Evolutionary conservation across 495 filamentous ascomycete species (phyloP), one percentile per base, ranked within the genome.

Genomic region (Trichoderma orchidacearum): DNA sequence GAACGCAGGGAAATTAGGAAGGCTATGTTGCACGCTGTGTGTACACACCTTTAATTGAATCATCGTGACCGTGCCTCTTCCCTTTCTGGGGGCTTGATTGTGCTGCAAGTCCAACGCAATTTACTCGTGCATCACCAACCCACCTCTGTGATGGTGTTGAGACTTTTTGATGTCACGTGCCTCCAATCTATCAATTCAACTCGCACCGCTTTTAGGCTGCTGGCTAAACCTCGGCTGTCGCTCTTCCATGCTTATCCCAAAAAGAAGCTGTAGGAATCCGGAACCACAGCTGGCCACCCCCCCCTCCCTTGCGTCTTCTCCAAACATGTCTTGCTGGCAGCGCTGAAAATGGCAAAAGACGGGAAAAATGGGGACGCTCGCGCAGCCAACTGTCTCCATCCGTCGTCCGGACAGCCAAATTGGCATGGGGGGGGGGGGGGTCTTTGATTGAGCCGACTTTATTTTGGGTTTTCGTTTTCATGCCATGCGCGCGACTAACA

Each of bases 1-100:
- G n/a, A n/a, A n/a, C n/a, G n/a, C n/a, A n/a, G 12, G 13, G 5
- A 15, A 36, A 36, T 3, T 3, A 15, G 34, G 3, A 15, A 45
- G 36, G 11, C 36, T n/a, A 23, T 18, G 36, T 18, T n/a, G 35
- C 1, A 5, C 1, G 17, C 23, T 45, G 36, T 3, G 15, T 6
- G 2, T 48, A 23, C 64, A 50, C 64, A 93, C 93, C 89, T 98
- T 98, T 76, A 98, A 77, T 80, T 97, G 93, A 70, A 98, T 95
- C 93, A 98, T 98, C 67, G 69, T 86, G 81, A 66, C 62, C 62
- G 70, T 65, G 54, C 58, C 53, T n/a, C n/a, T n/a, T n/a, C n/a
- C n/a, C n/a, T n/a, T n/a, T n/a, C n/a, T n/a, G n/a, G n/a, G n/a
- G n/a, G n/a, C n/a, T n/a, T n/a, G n/a, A n/a, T n/a, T n/a, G n/a